Evolutionary conservation across 768 basidiomycete species (phyloP), one percentile per base, ranked within the genome.

Genomic region (Termitomyces sp.): DNA sequence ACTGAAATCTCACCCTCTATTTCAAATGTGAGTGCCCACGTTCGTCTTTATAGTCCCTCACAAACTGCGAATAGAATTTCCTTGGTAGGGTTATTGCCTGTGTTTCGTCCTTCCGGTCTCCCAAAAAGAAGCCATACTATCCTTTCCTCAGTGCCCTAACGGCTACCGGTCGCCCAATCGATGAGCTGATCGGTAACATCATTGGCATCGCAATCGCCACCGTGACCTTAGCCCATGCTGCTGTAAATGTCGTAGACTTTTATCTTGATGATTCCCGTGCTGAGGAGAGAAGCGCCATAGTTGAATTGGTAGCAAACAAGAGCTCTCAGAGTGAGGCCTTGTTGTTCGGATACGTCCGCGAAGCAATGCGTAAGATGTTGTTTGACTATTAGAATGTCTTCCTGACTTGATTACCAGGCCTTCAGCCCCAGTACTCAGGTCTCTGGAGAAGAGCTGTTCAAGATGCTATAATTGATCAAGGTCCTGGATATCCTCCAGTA

Each of bases 181-280:
- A 81, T 32, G 75, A 80, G 50, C 60, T 83, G 20, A 70, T 81
- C 11, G 78, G 78, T 11, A 75, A 74, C 34, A 74, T 81, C 8
- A 61, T 86, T 9, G 79, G 81, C 1, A 70, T 85, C 6, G 79
- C 80, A 3, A 76, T 84, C 14, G 75, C 77, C n/a, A 77, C 78
- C 1, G 79, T 81, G 32, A 80, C 78, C 66, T 76, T 76, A 51
- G 77, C 80, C 0, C 81, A 84, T 63, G 79, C 78, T 8, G 76
- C 76, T n/a, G 74, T 78, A 6, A 73, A 82, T 46, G 76, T 84
- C 20, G 69, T 86, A 51, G 78, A 85, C 64, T 84, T 85, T 71
- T 85, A 83, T 69, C 68, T 86, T 31, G 77, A 78, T 45, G 78
- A 78, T 43, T 68, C 66, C 25, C 75, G 73, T 15, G 73, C 71